These are phyloP conservation scores for Cochlearia excelsa DNA, from an alignment of 345 rosid species.

Conservation along the genomic window DNA sequence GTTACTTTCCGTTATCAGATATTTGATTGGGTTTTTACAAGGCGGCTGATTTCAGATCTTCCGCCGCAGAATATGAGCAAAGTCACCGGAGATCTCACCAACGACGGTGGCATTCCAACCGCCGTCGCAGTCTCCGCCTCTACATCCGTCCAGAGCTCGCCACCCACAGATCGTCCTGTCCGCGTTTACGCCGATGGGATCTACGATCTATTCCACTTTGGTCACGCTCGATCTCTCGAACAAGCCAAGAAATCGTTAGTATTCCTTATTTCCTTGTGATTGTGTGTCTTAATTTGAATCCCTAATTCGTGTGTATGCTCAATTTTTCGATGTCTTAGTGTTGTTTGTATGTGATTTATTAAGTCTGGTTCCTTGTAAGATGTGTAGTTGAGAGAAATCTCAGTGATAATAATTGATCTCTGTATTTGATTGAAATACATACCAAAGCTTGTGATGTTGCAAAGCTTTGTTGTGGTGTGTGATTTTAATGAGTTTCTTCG, in stretches of 20 bases:
- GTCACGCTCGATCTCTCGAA: slow-evolving; percentile 94
- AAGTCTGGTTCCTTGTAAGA: not conserved
- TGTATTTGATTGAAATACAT: not conserved
- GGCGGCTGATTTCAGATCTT: slow-evolving; percentile 21
- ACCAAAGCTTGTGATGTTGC: not conserved
- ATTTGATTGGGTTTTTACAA: not conserved
- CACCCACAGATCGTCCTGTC: slow-evolving; percentile 54
- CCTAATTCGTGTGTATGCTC: not conserved
- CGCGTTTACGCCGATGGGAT: slow-evolving; percentile 98
- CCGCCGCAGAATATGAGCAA: slow-evolving; percentile 35
- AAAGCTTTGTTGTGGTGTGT: not conserved
- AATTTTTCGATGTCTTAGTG: not conserved
- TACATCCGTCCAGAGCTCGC: slow-evolving; percentile 7
- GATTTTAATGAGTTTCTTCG: not conserved
- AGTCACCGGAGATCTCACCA: slow-evolving; percentile 25
- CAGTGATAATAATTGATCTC: slow-evolving; percentile 4
- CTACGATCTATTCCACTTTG: slow-evolving; percentile 97
- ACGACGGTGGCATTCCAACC: slow-evolving; percentile 10
- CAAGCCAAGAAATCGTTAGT: slow-evolving; percentile 86
- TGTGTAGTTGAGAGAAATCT: not conserved
- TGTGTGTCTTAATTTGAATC: not conserved
- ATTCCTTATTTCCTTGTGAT: not conserved
- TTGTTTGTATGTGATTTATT: slow-evolving; percentile 20
- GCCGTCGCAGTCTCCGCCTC: slow-evolving; percentile 29
- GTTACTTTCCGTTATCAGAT: slow-evolving; percentile 5